Base-by-base conservation (phyloP, 352 stramenopile genomes). In the Pythium rishiriense region DNA sequence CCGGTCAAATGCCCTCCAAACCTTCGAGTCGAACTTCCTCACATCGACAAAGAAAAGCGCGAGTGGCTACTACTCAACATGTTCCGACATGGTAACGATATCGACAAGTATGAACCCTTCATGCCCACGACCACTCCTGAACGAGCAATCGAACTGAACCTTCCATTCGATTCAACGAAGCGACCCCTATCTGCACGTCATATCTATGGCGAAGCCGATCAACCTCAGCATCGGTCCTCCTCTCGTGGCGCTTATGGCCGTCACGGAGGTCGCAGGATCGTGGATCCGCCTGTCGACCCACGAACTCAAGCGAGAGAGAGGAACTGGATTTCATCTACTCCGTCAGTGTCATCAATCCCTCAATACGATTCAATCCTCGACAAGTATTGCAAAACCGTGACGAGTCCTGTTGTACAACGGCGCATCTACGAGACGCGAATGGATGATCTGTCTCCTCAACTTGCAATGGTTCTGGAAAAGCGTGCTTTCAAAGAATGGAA, bases 51-150 rank as follows among this genome's bases (percentile, higher is more conserved):
- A 54, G 64, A 74, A n/a, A 90, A 89, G 42, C 75, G 83, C 28
- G 79, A 90, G 49, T 93, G 84, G 84, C 65, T 93, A 21, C 75
- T 91, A 19, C 70, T 83, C 46, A 93, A 93, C 49, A 91, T 93
- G 84, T 91, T 93, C 65, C 80, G 82, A 2, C 77, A 89, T 42
- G 80, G 80, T 14, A 75, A 91, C 31, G 69, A 86, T 25, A 61
- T 83, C 17, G 75, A 67, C 68, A 85, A 93, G 58, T 93, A 89
- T 60, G 78, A 88, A 43, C 26, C 76, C 5, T 93, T 93, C 51
- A 63, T 90, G 10, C 67, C 77, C 3, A 48, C 43, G n/a, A 58
- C 39, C 12, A 37, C 43, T 1, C n/a, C 58, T 6, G 21, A 58
- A 46, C 43, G 66, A 60, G 37, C 37, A 50, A 33, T 59, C 45